Base-by-base conservation (phyloP, 768 basidiomycete genomes). In the Termitomyces sp. region DNA sequence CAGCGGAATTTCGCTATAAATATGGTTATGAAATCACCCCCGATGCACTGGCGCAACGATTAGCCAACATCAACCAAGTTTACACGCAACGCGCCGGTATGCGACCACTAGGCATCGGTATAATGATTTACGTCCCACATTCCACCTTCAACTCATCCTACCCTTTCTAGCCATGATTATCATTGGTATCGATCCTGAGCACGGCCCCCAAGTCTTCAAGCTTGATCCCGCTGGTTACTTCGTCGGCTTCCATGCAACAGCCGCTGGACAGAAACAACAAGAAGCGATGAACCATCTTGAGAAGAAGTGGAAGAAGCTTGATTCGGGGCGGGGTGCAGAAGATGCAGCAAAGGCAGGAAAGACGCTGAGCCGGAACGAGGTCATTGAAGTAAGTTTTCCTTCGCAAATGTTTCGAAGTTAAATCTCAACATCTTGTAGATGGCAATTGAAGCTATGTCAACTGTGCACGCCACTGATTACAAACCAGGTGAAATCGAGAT, bases 171-270 rank as follows among this genome's bases (percentile, higher is more conserved):
- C 94, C 4, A 98, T 96, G 94, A 89, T 98, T 60, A 74, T 98
- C 66, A 94, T 98, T 67, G 97, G 97, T 3, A 80, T 87, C 59
- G 97, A 98, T 72, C 80, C 88, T 9, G 92, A 95, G 69, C 80
- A 82, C 54, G 96, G 96, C 5, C 96, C 97, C n/a, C 96, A 98
- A 70, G 83, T 89, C 66, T 98, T 98, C 82, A 98, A 97, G 74
- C 87, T 98, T 53, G 97, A 99, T 69, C 97, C 97, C 11, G 97
- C 97, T 2, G 97, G 97, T 5, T 98, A 97, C 75, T 99, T 95
- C 70, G 92, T 97, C 46, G 97, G 97, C 0, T 98, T 95, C 78
- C 95, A 98, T 65, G 97, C 97, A 9, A 96, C 96, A 2, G 86
- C 96, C 0, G 89, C 95, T 2, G 97, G 97, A 0, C 90, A 92